Percentiles rank a stretch among this genome's conserved stretches.
These are phyloP conservation scores for Tolypocladium tundrense DNA, from an alignment of 2,329 filamentous ascomycete genomes.

Conservation along the genomic window DNA sequence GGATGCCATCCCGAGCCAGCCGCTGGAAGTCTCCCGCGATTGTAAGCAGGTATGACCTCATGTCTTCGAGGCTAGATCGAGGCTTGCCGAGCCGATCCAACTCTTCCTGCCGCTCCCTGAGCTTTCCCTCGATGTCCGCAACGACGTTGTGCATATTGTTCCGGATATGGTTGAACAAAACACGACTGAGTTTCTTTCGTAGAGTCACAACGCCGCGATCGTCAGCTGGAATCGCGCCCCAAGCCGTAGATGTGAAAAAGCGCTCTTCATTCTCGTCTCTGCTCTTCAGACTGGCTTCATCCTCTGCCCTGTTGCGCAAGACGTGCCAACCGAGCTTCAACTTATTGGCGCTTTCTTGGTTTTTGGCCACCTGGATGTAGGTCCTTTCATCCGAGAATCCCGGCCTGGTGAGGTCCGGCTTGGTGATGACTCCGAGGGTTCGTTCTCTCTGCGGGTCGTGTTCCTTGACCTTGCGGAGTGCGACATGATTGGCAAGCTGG, in stretches of 20 bases:
- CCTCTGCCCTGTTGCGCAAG: slow-evolving; percentile 35
- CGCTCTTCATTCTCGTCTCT: slow-evolving; percentile 19
- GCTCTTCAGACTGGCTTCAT: slow-evolving; percentile 12
- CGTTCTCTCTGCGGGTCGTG: slow-evolving; percentile 32
- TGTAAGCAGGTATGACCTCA: slow-evolving; percentile 20
- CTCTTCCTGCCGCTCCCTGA: slow-evolving; percentile 10
- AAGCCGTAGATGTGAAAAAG: slow-evolving; percentile 20
- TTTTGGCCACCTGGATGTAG: slow-evolving; percentile 24
- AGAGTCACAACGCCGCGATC: slow-evolving; percentile 20
- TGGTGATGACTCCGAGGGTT: slow-evolving; percentile 48
- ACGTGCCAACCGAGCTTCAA: slow-evolving; percentile 41
- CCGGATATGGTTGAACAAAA: slow-evolving; percentile 19
- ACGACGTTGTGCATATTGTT: slow-evolving; percentile 15
- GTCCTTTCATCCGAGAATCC: slow-evolving; percentile 27
- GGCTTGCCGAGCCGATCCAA: slow-evolving; percentile 11
- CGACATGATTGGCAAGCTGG: slow-evolving; percentile 40
- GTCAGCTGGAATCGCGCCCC: slow-evolving; percentile 17
- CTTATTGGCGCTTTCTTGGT: slow-evolving; percentile 12
- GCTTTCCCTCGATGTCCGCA: slow-evolving; percentile 14
- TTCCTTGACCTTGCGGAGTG: slow-evolving; percentile 32
- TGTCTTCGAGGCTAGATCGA: slow-evolving; percentile 12
- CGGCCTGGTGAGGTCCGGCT: slow-evolving; percentile 39
- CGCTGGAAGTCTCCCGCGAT: slow-evolving; percentile 25
- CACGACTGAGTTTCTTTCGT: slow-evolving; percentile 20
- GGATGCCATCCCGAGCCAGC: slow-evolving; percentile 16